Base-by-base conservation (phyloP, 495 filamentous ascomycete species). In the Lasiosphaeria miniovina region DNA sequence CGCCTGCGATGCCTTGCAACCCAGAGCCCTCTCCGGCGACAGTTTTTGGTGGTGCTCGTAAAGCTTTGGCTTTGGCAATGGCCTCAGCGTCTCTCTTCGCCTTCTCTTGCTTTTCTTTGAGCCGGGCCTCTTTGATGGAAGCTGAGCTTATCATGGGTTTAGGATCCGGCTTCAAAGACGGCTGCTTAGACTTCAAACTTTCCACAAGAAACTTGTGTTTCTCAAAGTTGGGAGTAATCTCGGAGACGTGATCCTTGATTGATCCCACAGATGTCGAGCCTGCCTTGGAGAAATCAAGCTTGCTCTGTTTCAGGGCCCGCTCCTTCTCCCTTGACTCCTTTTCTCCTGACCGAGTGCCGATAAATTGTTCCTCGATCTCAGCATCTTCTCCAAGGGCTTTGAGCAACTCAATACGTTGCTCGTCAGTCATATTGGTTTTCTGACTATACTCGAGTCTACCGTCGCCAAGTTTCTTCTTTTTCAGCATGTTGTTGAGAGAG, bases 361-460 rank as follows among this genome's bases (percentile, higher is more conserved):
- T 66, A 49, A 77, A 72, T 59, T 70, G 70, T 56, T 74, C 71
- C 49, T 82, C 72, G 24, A 83, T 73, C 48, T 78, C 73, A 54
- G 86, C 80, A 68, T 95, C 89, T 9, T 86, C 85, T 46, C 94
- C 91, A 9, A 96, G 71, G 8, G 91, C 88, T 68, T 86, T 82
- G 54, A 90, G 82, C 41, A 96, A 73, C 70, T 95, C 89, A 4
- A 91, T 91, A 58, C 90, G 90, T 63, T 96, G 90, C 50, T 86
- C 85, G 5, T 80, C 75, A 4, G 81, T 87, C 65, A 96, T 71
- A 62, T 91, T 91, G 2, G 90, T 93, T 68, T 81, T 84, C 52
- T 84, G 82, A 8, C 73, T 75, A 36, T 79, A 82, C 40, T 82
- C 79, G 8, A 80, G 2, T 35, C 36, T 65, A 3, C 68, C 68